Percentiles rank a stretch among this genome's conserved stretches.
Conservation (phyloP, 345 rosid species). For the Populus simonii region DNA sequence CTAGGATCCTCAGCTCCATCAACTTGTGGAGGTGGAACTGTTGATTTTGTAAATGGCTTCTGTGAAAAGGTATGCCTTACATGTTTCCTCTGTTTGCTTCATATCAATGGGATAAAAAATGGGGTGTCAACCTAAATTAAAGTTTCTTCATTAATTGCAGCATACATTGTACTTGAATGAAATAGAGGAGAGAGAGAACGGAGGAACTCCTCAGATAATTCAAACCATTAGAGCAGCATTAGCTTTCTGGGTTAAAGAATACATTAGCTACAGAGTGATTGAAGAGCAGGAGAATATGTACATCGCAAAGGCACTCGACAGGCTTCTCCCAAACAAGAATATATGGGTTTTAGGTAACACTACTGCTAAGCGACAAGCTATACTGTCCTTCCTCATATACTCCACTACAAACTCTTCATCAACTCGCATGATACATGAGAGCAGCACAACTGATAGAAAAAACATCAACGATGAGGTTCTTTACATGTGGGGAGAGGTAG, state of each 20-base stretch:
- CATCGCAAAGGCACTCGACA: conserved; percentile 38
- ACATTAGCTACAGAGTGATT: conserved; percentile 33
- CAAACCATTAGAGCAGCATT: conserved; percentile 53
- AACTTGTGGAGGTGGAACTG: conserved; percentile 68
- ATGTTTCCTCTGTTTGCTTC: not conserved
- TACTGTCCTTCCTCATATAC: conserved; percentile 50
- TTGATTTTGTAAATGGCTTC: conserved; percentile 51
- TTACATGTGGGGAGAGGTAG: conserved; percentile 40
- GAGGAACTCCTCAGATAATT: conserved; percentile 59
- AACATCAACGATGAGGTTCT: not conserved
- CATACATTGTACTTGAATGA: conserved; percentile 45
- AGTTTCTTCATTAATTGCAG: conserved; percentile 30
- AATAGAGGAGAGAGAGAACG: conserved; percentile 55
- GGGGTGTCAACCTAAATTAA: not conserved
- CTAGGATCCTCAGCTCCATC: conserved; percentile 50
- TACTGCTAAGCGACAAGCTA: conserved; percentile 34
- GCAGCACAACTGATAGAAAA: not conserved
- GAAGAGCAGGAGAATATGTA: conserved; percentile 30
- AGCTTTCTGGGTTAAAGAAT: conserved; percentile 61
- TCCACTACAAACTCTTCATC: conserved; percentile 26
- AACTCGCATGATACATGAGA: not conserved
- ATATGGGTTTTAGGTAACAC: conserved; percentile 46
- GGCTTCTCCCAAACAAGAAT: conserved; percentile 42
- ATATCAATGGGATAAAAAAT: not conserved
- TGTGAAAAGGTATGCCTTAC: conserved; percentile 37